Evolutionary conservation across 306 rosid genomes (phyloP), one percentile per base, ranked within the genome.

Genomic region (Elaeagnus macrophylla): DNA sequence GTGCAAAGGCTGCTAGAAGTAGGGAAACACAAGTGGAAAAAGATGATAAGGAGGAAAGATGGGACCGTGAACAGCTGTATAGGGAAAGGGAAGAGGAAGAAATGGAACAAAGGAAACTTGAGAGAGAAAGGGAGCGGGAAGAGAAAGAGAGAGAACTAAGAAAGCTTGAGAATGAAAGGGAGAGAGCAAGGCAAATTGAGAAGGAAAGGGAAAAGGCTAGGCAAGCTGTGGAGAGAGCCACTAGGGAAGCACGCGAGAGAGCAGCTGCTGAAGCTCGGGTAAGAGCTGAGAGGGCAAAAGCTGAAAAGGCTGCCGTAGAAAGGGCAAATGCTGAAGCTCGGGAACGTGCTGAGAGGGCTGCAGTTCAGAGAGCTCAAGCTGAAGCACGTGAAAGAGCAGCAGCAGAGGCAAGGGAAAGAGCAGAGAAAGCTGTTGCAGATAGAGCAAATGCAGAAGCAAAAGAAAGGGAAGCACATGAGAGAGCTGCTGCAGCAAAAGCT

Each of bases 321-420:
- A 93, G 79, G 80, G 95, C 68, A 58, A 79, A 77, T 75, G 73
- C 95, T 57, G 96, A 82, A 76, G 95, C 96, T 78, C 88, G 96
- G 54, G 93, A 65, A 61, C 91, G 99, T 57, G 96, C 99, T 71
- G 99, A 84, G 69, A 82, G 87, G 81, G 96, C 80, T 77, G 96
- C 99, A 45, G 96, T 87, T 66, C 96, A 80, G 71, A 93, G 96
- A 74, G 99, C 77, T 14, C 96, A 87, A 64, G 75, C 85, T 54
- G 99, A 84, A 75, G 99, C 99, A 37, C 93, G 96, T 56, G 99
- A 87, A 79, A 77, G 99, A 82, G 99, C 99, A 36, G 99, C 95
- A 43, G 83, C 80, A 14, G 93, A 72, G 41, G 96, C 99, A 48
- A 89, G 79, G 75, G 81, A 70, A 67, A 82, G 89, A 74, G 95